These are phyloP conservation scores for Verticillium nubilum DNA, from an alignment of 2,329 filamentous ascomycete genomes.

Conservation along the genomic window DNA sequence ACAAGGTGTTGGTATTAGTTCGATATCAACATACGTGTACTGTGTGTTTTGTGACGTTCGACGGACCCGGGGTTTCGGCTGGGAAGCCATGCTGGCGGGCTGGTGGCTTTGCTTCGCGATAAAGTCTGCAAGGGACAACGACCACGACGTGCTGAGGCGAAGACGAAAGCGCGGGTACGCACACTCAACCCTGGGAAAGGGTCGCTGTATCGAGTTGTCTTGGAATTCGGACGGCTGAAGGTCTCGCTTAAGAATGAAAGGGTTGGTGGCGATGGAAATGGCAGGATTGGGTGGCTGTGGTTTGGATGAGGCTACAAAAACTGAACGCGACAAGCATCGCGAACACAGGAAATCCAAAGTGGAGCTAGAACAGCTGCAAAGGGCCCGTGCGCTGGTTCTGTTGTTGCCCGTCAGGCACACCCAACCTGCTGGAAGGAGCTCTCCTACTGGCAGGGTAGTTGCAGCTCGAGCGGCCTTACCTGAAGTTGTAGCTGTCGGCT, in stretches of 20 bases:
- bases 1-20: background rate
- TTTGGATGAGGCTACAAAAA: slow-evolving; percentile 2
- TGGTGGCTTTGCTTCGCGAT: background rate
- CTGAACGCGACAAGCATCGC: slow-evolving; percentile 10
- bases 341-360: slow-evolving; percentile 3
- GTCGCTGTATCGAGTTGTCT: too few species aligned
- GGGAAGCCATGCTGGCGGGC: slow-evolving; percentile 14
- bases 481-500: too few species aligned
- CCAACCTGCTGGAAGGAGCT: too few species aligned
- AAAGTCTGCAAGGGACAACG: background rate
- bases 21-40: slow-evolving; percentile 32
- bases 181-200: too few species aligned
- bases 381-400: background rate
- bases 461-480: too few species aligned
- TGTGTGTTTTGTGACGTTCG: slow-evolving; percentile 44
- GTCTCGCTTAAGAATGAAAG: too few species aligned
- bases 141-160: background rate
- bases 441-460: too few species aligned
- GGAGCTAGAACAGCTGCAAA: background rate
- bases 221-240: too few species aligned
- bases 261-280: background rate
- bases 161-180: background rate
- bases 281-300: background rate
- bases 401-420: background rate
- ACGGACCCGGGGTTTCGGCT: slow-evolving; percentile 32